These are phyloP conservation scores for Pyrus hybrid DNA, from an alignment of 331 rosid species.

Conservation along the genomic window DNA sequence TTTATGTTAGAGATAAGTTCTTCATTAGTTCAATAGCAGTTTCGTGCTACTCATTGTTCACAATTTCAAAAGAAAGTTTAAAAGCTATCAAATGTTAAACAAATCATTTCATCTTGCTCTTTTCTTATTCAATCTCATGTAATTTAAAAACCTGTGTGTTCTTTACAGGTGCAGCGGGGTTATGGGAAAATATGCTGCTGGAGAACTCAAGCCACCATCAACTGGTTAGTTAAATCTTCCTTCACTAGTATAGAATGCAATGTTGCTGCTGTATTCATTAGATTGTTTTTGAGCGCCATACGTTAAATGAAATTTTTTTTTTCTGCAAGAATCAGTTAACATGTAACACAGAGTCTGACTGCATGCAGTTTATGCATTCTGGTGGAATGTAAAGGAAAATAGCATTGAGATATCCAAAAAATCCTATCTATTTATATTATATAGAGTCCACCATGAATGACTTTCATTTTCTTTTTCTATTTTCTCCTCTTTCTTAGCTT, in stretches of 20 bases:
- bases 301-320: not conserved
- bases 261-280: not conserved
- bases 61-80: not conserved
- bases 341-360: not conserved
- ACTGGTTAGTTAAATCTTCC: conserved; percentile 41
- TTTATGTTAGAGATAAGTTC: not conserved
- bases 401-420: not conserved
- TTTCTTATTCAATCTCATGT: not conserved
- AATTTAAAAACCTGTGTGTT: conserved; percentile 2
- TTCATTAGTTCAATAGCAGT: not conserved
- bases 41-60: not conserved
- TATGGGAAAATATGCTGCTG: conserved; percentile 99
- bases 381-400: not conserved
- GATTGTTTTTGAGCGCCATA: not conserved
- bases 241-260: not conserved
- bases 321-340: not conserved
- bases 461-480: not conserved
- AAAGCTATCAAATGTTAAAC: not conserved
- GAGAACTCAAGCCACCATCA: conserved; percentile 92
- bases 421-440: not conserved
- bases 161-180: conserved; percentile 96
- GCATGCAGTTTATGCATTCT: not conserved
- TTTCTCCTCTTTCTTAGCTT: conserved; percentile 34
- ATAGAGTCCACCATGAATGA: not conserved
- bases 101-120: not conserved